Percentiles rank a stretch among this genome's conserved stretches.
phyloP scores from a whole-genome alignment of 768 basidiomycete genomes.

The Podaxis sp. region DNA sequence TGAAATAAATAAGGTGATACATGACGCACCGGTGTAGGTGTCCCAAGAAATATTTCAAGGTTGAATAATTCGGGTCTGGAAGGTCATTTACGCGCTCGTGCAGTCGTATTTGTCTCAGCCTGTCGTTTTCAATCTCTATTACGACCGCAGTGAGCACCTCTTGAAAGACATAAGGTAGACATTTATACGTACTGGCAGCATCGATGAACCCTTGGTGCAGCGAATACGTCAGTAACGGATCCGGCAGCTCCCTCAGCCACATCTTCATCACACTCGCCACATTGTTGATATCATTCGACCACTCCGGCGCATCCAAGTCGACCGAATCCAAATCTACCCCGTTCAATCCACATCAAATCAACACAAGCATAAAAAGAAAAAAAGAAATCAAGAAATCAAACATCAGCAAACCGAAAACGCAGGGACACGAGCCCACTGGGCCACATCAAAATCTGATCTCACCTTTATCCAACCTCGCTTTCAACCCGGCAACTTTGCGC shows the following conservation, averaged over 20 bases:
- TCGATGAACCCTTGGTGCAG: constrained; percentile 94
- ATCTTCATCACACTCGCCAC: constrained; percentile 92
- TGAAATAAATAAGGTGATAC: background rate
- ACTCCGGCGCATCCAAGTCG: constrained; percentile 84
- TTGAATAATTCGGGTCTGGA: constrained; percentile 98
- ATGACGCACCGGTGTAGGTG: constrained; percentile 79
- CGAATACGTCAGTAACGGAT: constrained; percentile 79
- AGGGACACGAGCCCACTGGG: too few relatives aligned
- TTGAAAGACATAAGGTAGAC: background rate
- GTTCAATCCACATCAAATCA: constrained; percentile 5
- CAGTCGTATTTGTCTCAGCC: constrained; percentile 89
- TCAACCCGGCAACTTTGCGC: constrained; percentile 79
- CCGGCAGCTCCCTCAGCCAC: constrained; percentile 95
- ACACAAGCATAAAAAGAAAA: background rate
- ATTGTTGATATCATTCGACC: constrained; percentile 93
- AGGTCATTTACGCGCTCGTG: constrained; percentile 98
- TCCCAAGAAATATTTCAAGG: constrained; percentile 91
- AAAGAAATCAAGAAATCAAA: background rate
- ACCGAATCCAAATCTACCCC: constrained; percentile 74
- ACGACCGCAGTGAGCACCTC: background rate
- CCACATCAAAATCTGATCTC: background rate
- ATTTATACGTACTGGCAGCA: constrained; percentile 72
- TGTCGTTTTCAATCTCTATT: constrained; percentile 87
- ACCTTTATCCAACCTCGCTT: constrained; percentile 86
- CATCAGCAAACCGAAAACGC: too few relatives aligned